These are phyloP conservation scores for Cystoderma amianthinum DNA, from an alignment of 768 basidiomycete species.

Conservation along the genomic window DNA sequence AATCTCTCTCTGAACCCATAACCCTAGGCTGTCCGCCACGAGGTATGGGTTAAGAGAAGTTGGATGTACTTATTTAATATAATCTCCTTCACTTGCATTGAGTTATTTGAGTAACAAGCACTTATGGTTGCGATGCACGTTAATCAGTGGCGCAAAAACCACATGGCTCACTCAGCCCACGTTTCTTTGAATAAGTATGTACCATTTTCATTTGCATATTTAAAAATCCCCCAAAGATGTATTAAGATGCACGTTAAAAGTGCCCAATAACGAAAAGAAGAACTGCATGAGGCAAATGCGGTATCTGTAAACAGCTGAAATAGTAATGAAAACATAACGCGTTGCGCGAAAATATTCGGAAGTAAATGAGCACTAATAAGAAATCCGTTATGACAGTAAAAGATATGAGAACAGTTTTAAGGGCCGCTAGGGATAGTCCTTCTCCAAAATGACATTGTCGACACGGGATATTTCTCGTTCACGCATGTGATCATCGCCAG, in stretches of 20 bases:
- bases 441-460: constrained; percentile 39
- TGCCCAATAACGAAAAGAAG: neutral
- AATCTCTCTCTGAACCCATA: too few relatives aligned
- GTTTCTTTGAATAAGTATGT: too few relatives aligned
- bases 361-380: neutral
- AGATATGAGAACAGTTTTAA: neutral
- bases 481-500: constrained; percentile 18
- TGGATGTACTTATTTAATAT: too few relatives aligned
- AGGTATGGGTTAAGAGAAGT: too few relatives aligned
- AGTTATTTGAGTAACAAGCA: too few relatives aligned
- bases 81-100: too few relatives aligned
- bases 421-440: constrained; percentile 37
- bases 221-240: too few relatives aligned
- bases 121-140: too few relatives aligned
- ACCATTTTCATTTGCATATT: too few relatives aligned
- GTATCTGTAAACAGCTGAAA: neutral
- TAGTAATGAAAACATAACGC: neutral
- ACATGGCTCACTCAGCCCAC: too few relatives aligned
- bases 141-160: too few relatives aligned
- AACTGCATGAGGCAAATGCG: neutral
- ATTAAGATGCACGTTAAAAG: neutral
- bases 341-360: neutral
- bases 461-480: constrained; percentile 29
- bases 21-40: too few relatives aligned
- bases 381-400: neutral